Conservation (phyloP, 1,139 yeast species). For the Blastobotrys apis region DNA sequence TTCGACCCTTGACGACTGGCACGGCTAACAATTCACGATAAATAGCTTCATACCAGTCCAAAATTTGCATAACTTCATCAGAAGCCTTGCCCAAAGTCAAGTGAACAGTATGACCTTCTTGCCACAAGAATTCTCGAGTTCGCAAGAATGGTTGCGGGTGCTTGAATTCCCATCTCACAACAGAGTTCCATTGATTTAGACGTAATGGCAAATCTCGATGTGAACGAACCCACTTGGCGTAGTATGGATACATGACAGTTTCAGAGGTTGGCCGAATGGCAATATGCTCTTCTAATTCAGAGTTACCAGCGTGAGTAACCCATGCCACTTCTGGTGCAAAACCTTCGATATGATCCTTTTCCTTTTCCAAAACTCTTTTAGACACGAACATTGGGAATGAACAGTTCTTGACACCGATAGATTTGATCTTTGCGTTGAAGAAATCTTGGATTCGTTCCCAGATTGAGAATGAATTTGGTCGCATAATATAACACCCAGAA, state of each 20-base stretch:
- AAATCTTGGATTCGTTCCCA: constrained; percentile 94
- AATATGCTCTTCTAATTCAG: constrained; percentile 95
- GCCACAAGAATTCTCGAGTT: constrained; percentile 99
- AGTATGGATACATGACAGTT: constrained; percentile 99
- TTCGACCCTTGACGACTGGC: constrained; percentile 91
- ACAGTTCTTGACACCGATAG: constrained; percentile 87
- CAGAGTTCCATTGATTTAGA: constrained; percentile 98
- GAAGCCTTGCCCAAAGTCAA: constrained; percentile 75
- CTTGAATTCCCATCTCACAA: constrained; percentile 99
- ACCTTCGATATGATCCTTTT: constrained; percentile 98
- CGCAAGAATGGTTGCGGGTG: constrained; percentile 99
- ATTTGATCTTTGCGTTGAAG: constrained; percentile 77
- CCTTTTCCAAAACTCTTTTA: constrained; percentile 85
- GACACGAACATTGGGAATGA: constrained; percentile 99
- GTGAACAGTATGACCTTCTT: constrained; percentile 99
- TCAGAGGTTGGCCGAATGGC: constrained; percentile 99
- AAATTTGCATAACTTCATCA: constrained; percentile 77
- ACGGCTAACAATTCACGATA: constrained; percentile 93
- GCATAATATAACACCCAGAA: constrained; percentile 95
- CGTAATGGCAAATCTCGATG: constrained; percentile 96
- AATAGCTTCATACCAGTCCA: constrained; percentile 78
- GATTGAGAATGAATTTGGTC: constrained; percentile 90
- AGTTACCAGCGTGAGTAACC: constrained; percentile 94
- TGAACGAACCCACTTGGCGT: constrained; percentile 97
- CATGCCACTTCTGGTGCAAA: constrained; percentile 99